Conservation (phyloP, 805 yeast genomes). For the Zygosaccharomyces pseudorouxii region DNA sequence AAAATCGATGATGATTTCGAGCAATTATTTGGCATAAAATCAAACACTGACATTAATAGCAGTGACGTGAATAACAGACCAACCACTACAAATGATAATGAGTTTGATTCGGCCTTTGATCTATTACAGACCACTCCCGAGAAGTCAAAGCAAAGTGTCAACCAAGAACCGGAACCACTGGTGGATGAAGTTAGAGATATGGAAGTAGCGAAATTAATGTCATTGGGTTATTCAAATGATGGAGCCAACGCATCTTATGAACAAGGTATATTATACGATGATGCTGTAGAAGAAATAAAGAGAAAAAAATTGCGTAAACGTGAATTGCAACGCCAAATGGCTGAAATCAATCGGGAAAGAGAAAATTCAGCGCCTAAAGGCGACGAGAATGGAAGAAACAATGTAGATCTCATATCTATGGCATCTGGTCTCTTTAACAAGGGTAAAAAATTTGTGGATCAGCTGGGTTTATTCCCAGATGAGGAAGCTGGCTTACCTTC, state of each 20-base stretch:
- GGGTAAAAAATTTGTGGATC: conserved; percentile 33
- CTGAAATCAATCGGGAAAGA: not conserved
- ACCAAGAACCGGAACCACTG: conserved; percentile 10
- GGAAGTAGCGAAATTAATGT: conserved; percentile 35
- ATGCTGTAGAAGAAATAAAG: conserved; percentile 9
- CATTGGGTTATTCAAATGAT: conserved; percentile 26
- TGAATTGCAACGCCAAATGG: not conserved
- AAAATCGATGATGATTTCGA: conserved; percentile 20
- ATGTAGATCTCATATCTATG: conserved; percentile 18
- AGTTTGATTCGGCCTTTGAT: conserved; percentile 24
- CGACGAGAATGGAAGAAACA: conserved; percentile 3
- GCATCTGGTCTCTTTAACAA: conserved; percentile 30
- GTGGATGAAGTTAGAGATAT: conserved; percentile 35
- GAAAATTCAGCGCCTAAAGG: conserved; percentile 2
- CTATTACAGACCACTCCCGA: conserved; percentile 10
- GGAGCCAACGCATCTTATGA: conserved; percentile 24
- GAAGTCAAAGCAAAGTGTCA: not conserved
- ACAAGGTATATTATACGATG: conserved; percentile 27
- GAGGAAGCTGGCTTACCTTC: conserved; percentile 9
- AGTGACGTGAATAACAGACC: not conserved
- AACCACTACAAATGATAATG: conserved; percentile 10
- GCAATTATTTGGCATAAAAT: conserved; percentile 18
- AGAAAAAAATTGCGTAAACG: not conserved
- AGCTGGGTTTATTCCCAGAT: conserved; percentile 22
- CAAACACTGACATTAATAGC: not conserved